phyloP scores from a whole-genome alignment of 1,139 yeast genomes.

The Yamadazyma trypodendri region DNA sequence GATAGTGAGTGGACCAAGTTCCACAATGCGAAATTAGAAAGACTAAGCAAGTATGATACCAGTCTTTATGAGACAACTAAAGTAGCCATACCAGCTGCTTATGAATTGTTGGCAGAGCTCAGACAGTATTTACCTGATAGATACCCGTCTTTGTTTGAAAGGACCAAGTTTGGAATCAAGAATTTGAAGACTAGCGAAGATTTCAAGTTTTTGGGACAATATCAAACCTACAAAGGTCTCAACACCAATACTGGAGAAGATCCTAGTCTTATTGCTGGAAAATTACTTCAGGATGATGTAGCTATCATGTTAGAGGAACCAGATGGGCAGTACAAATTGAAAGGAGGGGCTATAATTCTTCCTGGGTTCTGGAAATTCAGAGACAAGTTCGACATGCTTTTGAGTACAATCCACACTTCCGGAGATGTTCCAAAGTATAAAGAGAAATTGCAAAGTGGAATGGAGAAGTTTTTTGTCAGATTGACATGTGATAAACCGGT shows the following conservation, averaged over 20 bases:
- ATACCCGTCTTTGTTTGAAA: slow-evolving; percentile 54
- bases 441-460: slow-evolving; percentile 55
- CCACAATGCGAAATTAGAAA: slow-evolving; percentile 50
- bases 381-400: slow-evolving; percentile 55
- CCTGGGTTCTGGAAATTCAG: slow-evolving; percentile 67
- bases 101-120: slow-evolving; percentile 55
- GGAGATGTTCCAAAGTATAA: slow-evolving; percentile 68
- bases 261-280: slow-evolving; percentile 58
- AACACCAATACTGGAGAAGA: slow-evolving; percentile 30
- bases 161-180: slow-evolving; percentile 46
- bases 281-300: slow-evolving; percentile 64
- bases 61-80: slow-evolving; percentile 53
- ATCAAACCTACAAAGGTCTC: slow-evolving; percentile 13
- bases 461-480: slow-evolving; percentile 63
- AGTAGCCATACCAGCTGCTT: slow-evolving; percentile 54
- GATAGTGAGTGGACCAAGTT: slow-evolving; percentile 62
- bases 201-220: slow-evolving; percentile 17
- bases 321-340: slow-evolving; percentile 54
- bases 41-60: slow-evolving; percentile 45
- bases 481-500: slow-evolving; percentile 57
- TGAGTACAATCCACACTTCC: slow-evolving; percentile 56
- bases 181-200: slow-evolving; percentile 55
- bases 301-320: slow-evolving; percentile 63
- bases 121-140: slow-evolving; percentile 53
- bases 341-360: slow-evolving; percentile 59